A percentile compares a stretch with the other conserved stretches of the same genome.
Conservation (phyloP, 208 protist genomes). For the Trypanosomatidae sp. region DNA sequence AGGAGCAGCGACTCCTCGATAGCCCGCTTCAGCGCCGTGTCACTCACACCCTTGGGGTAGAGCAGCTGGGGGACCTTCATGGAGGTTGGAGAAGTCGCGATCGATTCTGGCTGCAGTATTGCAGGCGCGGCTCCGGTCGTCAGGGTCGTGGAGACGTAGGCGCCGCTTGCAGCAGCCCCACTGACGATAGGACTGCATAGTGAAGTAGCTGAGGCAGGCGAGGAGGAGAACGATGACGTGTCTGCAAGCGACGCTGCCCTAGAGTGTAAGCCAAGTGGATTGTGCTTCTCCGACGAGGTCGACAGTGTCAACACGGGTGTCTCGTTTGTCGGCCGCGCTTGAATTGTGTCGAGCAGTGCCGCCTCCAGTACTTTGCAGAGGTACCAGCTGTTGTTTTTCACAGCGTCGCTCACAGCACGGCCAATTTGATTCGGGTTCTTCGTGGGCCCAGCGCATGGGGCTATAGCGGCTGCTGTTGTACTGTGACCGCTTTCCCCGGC, state of each 20-base stretch:
- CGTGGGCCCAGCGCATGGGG: conserved; percentile 1
- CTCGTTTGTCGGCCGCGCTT: not conserved
- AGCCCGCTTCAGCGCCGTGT: conserved; percentile 55
- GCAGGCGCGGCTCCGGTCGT: not conserved
- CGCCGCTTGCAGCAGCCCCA: not conserved
- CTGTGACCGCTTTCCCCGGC: not conserved
- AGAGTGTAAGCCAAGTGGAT: not conserved
- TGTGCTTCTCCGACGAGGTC: not conserved
- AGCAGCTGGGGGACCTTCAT: conserved; percentile 16
- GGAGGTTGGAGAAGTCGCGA: not conserved
- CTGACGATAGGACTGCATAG: not conserved
- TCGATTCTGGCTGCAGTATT: not conserved
- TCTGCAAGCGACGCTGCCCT: not conserved
- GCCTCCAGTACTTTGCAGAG: conserved; percentile 54
- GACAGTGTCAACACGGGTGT: not conserved
- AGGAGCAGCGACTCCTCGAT: conserved; percentile 69
- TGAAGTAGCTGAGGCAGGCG: not conserved
- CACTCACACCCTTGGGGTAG: conserved; percentile 39
- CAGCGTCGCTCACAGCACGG: conserved; percentile 50
- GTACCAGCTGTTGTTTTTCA: conserved; percentile 69
- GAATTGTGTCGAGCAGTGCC: conserved; percentile 57
- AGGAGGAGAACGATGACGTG: conserved; percentile 3
- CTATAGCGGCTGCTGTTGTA: not conserved
- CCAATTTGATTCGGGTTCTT: conserved; percentile 86
- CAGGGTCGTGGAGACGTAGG: conserved; percentile 2